phyloP scores from a whole-genome alignment of 192 early-diverging fungal genomes.

The Backusella morwellensis region DNA sequence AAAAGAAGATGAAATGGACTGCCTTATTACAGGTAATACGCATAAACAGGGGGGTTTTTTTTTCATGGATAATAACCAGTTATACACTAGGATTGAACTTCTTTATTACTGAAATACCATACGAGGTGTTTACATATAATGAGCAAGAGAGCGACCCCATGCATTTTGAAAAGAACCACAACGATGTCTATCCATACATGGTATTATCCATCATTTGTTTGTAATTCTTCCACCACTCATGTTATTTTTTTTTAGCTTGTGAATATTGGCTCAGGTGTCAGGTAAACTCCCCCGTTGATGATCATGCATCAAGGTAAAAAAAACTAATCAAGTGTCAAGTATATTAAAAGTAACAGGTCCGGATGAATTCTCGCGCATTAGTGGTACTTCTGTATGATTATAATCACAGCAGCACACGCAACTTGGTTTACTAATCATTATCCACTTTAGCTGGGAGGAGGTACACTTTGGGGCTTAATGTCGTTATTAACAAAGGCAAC shows the following conservation, averaged over 20 bases:
- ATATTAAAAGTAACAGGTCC: slow-evolving; percentile 93
- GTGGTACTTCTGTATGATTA: slow-evolving; percentile 64
- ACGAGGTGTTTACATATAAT: slow-evolving; percentile 93
- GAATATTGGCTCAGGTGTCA: slow-evolving; percentile 97
- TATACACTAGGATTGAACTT: slow-evolving; percentile 76
- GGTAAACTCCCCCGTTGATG: slow-evolving; percentile 30
- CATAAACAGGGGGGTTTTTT: not conserved
- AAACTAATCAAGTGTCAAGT: slow-evolving; percentile 26
- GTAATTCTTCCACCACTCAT: slow-evolving; percentile 23
- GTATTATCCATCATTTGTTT: slow-evolving; percentile 66
- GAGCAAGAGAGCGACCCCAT: slow-evolving; percentile 68
- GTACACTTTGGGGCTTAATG: slow-evolving; percentile 94
- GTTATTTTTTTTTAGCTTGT: slow-evolving; percentile 60
- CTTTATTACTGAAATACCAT: slow-evolving; percentile 85
- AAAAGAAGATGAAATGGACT: slow-evolving; percentile 94
- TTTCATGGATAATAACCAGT: no score
- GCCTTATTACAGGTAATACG: slow-evolving; percentile 61
- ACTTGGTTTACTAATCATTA: not conserved
- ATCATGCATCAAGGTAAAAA: not conserved
- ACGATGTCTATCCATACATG: slow-evolving; percentile 88
- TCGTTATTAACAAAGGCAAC: slow-evolving; percentile 84
- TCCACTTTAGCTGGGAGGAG: slow-evolving; percentile 78
- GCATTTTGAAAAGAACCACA: slow-evolving; percentile 51
- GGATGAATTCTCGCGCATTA: slow-evolving; percentile 84
- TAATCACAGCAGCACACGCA: no score